Evolutionary conservation across 75 land plant species (phyloP).

Genomic region (Adiantum capillusveneris): DNA sequence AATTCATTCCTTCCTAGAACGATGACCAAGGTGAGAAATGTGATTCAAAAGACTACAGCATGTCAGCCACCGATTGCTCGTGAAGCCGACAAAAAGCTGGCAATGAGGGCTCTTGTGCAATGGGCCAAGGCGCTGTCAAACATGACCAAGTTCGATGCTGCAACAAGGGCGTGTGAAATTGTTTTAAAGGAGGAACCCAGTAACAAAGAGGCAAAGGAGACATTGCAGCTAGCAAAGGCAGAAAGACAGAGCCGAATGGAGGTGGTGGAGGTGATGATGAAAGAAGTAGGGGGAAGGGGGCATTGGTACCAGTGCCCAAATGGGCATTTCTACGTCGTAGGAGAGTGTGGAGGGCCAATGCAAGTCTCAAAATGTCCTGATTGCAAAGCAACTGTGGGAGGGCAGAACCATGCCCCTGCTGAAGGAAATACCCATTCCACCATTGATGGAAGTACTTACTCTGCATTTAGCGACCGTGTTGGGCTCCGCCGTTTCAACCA

Average conservation of each 20-base stretch:
- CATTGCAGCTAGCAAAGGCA: neutral
- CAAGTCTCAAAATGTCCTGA: slow-evolving; percentile 23
- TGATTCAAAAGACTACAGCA: no score
- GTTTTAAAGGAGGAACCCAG: slow-evolving; percentile 9
- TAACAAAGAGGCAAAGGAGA: slow-evolving; percentile 8
- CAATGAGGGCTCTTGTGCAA: slow-evolving; percentile 16
- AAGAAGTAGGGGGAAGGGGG: slow-evolving; percentile 14
- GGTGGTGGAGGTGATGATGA: slow-evolving; percentile 8
- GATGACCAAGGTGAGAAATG: neutral
- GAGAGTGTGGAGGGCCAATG: slow-evolving; percentile 24
- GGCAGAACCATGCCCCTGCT: slow-evolving; percentile 10
- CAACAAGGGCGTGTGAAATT: slow-evolving; percentile 9
- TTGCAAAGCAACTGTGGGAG: slow-evolving; percentile 14
- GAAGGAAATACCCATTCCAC: slow-evolving; percentile 15
- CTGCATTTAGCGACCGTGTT: slow-evolving; percentile 7
- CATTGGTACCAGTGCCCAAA: slow-evolving; percentile 23
- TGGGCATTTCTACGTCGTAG: slow-evolving; percentile 21
- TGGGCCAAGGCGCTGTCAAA: neutral
- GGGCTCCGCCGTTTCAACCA: no score
- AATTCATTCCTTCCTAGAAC: neutral
- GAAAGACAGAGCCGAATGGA: neutral
- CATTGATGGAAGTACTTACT: slow-evolving; percentile 12
- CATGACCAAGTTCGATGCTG: neutral
- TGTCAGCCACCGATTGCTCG: neutral
- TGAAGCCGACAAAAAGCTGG: slow-evolving; percentile 4